Evolutionary conservation across 228 moss, liverwort and hornwort genomes (phyloP).

Genomic region (Sphagnum magellanicum): DNA sequence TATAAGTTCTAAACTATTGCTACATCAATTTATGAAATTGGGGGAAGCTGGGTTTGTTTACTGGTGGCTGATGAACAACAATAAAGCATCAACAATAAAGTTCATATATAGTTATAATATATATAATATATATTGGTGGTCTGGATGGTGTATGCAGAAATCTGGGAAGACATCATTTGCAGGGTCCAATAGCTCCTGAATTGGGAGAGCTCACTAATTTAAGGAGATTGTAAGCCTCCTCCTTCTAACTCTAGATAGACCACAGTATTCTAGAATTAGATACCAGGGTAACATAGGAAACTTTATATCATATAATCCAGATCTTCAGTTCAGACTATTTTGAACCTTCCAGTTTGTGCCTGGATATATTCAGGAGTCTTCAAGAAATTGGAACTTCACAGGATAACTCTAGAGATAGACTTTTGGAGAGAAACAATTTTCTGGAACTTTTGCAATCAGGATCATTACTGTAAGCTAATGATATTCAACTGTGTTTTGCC

Average conservation of each 20-base stretch:
- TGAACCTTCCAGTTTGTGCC: no score
- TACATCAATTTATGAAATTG: not conserved
- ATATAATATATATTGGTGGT: not conserved
- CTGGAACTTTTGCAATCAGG: not conserved
- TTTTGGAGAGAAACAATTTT: no score
- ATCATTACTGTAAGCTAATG: not conserved
- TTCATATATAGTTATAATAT: no score
- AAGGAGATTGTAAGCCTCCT: conserved; percentile 42
- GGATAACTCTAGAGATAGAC: no score
- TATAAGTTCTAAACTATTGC: not conserved
- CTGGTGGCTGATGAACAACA: not conserved
- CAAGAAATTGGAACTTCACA: no score
- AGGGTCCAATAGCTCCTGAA: conserved; percentile 31
- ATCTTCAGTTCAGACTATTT: not conserved
- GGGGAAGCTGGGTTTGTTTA: conserved; percentile 1
- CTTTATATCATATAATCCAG: not conserved
- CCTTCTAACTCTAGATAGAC: not conserved
- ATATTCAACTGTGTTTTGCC: conserved; percentile 3
- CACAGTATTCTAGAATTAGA: no score
- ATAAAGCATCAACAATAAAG: no score
- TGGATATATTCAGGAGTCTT: no score
- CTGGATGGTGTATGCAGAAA: conserved; percentile 18
- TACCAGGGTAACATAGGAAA: no score
- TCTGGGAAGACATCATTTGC: conserved; percentile 25
- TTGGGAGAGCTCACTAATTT: conserved; percentile 26